Evolutionary conservation across 108 stramenopile genomes (phyloP).

Genomic region (Pseudonitzschia pungens): DNA sequence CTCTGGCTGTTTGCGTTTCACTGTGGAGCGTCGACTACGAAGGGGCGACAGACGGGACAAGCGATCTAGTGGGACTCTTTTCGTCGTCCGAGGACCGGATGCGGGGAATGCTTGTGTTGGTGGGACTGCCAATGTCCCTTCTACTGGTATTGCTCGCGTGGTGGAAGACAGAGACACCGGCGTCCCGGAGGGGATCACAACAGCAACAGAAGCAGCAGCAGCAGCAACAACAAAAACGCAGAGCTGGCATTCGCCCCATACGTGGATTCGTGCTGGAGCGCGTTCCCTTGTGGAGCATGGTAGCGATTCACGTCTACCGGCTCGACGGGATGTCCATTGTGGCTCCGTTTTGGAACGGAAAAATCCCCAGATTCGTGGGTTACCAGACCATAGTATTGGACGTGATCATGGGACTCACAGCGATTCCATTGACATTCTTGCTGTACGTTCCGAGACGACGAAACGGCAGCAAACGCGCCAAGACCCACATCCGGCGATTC

Average conservation of each 20-base stretch:
- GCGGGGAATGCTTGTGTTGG: slow-evolving; percentile 14
- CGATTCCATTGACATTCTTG: slow-evolving; percentile 14
- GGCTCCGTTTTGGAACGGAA: slow-evolving; percentile 18
- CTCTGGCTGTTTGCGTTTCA: slow-evolving; percentile 18
- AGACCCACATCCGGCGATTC: not conserved
- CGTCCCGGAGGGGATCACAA: not conserved
- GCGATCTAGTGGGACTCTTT: not conserved
- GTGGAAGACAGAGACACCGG: slow-evolving; percentile 3
- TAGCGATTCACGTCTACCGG: slow-evolving; percentile 26
- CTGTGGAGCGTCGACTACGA: not conserved
- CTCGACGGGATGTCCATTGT: slow-evolving; percentile 32
- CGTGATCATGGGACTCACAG: slow-evolving; percentile 16
- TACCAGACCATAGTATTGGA: slow-evolving; percentile 28
- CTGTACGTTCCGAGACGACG: not conserved
- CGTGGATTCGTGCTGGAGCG: slow-evolving; percentile 7
- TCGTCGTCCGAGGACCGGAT: not conserved
- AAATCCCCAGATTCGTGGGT: slow-evolving; percentile 27
- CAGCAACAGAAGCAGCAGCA: not conserved
- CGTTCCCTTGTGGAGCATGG: slow-evolving; percentile 21
- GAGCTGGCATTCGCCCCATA: not conserved
- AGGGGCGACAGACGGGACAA: not conserved
- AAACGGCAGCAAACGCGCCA: not conserved
- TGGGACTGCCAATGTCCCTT: slow-evolving; percentile 9
- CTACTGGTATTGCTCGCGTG: slow-evolving; percentile 3
- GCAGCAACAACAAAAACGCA: not conserved